Evolutionary conservation across 1,139 yeast genomes (phyloP).

Genomic region (Kazachstania sp.): DNA sequence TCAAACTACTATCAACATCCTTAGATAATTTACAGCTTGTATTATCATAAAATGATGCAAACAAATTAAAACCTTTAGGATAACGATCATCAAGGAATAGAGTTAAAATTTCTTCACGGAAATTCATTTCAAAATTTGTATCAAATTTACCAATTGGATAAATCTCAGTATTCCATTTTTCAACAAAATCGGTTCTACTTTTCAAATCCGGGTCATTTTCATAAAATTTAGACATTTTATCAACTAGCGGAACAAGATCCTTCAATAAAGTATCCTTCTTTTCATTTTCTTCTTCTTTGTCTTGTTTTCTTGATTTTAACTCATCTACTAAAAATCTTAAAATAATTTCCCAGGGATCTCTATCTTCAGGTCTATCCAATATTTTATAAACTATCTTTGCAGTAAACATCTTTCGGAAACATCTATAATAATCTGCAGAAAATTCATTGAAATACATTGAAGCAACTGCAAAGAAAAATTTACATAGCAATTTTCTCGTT

Average conservation of each 20-base stretch:
- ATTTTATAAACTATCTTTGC: conserved; percentile 25
- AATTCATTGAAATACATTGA: conserved; percentile 28
- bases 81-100: conserved; percentile 11
- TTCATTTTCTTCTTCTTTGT: background rate
- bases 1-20: conserved; percentile 5
- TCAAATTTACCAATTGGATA: conserved; percentile 14
- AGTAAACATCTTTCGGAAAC: conserved; percentile 26
- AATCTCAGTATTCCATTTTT: conserved; percentile 14
- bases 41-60: conserved; percentile 23
- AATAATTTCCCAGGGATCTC: conserved; percentile 23
- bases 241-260: conserved; percentile 6
- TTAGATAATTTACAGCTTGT: conserved; percentile 18
- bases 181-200: conserved; percentile 9
- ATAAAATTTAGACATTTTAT: conserved; percentile 1
- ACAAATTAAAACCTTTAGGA: conserved; percentile 15
- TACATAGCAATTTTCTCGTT: conserved; percentile 15
- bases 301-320: conserved; percentile 8
- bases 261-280: conserved; percentile 6
- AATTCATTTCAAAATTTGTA: conserved; percentile 8
- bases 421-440: conserved; percentile 24
- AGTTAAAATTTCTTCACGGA: conserved; percentile 12
- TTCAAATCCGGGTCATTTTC: conserved; percentile 3
- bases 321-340: conserved; percentile 19
- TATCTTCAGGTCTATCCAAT: conserved; percentile 16
- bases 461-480: conserved; percentile 17